Conservation (phyloP, 2,329 filamentous ascomycete genomes). For the Fusarium zealandicum region DNA sequence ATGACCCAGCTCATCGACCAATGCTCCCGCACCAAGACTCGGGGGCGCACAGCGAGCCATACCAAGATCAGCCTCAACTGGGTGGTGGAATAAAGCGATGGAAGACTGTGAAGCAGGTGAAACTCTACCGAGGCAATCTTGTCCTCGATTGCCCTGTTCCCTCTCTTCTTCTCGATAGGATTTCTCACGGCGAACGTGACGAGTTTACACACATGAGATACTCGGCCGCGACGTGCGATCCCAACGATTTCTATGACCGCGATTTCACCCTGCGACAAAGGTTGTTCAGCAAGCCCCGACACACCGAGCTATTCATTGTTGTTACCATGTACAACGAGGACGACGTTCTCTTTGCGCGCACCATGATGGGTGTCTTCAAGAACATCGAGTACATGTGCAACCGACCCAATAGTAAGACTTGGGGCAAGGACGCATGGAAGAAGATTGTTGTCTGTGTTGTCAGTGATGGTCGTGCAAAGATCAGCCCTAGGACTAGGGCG, state of each 20-base stretch:
- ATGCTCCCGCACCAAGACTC: constrained; percentile 73
- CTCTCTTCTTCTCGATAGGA: constrained; percentile 83
- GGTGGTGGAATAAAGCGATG: constrained; percentile 75
- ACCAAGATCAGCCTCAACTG: constrained; percentile 53
- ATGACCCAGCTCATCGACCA: constrained; percentile 75
- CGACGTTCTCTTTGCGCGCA: constrained; percentile 92
- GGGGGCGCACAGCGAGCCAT: constrained; percentile 52
- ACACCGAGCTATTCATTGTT: constrained; percentile 95
- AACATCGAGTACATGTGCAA: constrained; percentile 99
- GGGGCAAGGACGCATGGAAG: constrained; percentile 99
- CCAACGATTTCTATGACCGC: constrained; percentile 83
- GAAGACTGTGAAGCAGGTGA: constrained; percentile 99
- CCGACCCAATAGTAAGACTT: constrained; percentile 91
- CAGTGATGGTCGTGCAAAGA: constrained; percentile 95
- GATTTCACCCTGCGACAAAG: constrained; percentile 92
- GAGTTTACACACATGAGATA: constrained; percentile 94
- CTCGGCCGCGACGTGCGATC: constrained; percentile 93
- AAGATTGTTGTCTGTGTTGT: constrained; percentile 99
- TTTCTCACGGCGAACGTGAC: constrained; percentile 90
- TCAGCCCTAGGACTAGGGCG: constrained; percentile 89
- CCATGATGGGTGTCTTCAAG: constrained; percentile 97
- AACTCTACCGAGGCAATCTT: constrained; percentile 94
- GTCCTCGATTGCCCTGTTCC: constrained; percentile 97
- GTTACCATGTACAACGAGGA: constrained; percentile 99
- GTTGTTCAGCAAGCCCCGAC: constrained; percentile 88